Conservation (phyloP, 2,329 filamentous ascomycete species). For the Cryoendolithus antarcticus region DNA sequence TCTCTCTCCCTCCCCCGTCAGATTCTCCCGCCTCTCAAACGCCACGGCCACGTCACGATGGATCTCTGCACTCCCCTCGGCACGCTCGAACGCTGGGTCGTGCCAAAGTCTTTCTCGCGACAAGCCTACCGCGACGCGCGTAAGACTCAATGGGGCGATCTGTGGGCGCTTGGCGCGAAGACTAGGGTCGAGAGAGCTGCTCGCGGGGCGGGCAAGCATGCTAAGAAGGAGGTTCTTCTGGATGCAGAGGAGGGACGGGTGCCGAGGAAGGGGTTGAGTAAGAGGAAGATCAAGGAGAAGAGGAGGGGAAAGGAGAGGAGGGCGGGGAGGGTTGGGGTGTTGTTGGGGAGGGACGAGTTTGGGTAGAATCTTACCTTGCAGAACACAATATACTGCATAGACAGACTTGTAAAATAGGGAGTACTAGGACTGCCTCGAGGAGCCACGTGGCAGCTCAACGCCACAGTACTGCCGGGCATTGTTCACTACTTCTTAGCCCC, state of each 20-base stretch:
- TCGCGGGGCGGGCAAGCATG: slow-evolving; percentile 20
- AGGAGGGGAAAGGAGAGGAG: slow-evolving; percentile 27
- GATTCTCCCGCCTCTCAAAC: slow-evolving; percentile 72
- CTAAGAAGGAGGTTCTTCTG: slow-evolving; percentile 5
- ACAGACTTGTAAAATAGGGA: too few relatives aligned
- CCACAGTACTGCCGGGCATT: too few relatives aligned
- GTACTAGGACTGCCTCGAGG: too few relatives aligned
- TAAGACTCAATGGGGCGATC: slow-evolving; percentile 81
- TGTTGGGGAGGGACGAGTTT: slow-evolving; percentile 4
- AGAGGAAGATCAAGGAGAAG: slow-evolving; percentile 9
- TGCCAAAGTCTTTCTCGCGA: slow-evolving; percentile 67
- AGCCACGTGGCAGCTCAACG: too few relatives aligned
- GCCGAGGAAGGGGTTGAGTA: slow-evolving; percentile 5
- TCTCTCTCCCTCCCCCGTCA: slow-evolving; percentile 64
- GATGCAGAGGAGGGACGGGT: slow-evolving; percentile 7
- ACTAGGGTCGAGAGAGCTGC: slow-evolving; percentile 55
- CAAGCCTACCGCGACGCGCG: slow-evolving; percentile 85
- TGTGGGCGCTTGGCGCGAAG: slow-evolving; percentile 93
- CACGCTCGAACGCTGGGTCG: slow-evolving; percentile 83
- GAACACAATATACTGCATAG: too few relatives aligned
- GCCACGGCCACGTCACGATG: slow-evolving; percentile 73
- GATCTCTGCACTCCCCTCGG: slow-evolving; percentile 84
- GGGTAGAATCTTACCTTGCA: too few relatives aligned
- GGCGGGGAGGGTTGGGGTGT: slow-evolving; percentile 22
- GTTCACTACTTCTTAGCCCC: too few relatives aligned